phyloP scores from a whole-genome alignment of 805 yeast species.

The Candida pseudoglaebosa region DNA sequence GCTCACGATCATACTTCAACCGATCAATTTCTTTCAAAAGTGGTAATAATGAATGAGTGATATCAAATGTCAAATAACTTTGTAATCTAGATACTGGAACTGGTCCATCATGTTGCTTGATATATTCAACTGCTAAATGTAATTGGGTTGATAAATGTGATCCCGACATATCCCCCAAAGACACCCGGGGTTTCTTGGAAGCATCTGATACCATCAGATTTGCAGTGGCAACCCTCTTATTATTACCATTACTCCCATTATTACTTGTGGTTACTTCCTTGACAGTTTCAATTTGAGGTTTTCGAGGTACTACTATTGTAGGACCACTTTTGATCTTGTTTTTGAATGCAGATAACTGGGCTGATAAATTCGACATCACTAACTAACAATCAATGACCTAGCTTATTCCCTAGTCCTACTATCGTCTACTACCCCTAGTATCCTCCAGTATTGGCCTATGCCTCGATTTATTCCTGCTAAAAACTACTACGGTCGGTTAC shows the following conservation, averaged over 20 bases:
- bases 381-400: too few relatives aligned
- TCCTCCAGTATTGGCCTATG: too few relatives aligned
- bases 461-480: too few relatives aligned
- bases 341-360: conserved; percentile 44
- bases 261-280: too few relatives aligned
- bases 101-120: conserved; percentile 69
- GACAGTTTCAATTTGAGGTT: conserved; percentile 19
- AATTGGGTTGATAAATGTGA: conserved; percentile 82
- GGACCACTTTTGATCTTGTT: conserved; percentile 44
- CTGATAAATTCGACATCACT: conserved; percentile 37
- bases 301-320: conserved; percentile 32
- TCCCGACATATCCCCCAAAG: conserved; percentile 31
- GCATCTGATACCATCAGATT: conserved; percentile 29
- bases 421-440: too few relatives aligned
- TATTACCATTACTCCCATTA: too few relatives aligned
- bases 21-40: conserved; percentile 73
- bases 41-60: conserved; percentile 62
- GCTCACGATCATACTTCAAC: conserved; percentile 60
- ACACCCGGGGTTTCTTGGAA: conserved; percentile 30
- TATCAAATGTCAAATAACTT: conserved; percentile 59
- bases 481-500: too few relatives aligned
- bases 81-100: conserved; percentile 63
- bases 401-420: too few relatives aligned
- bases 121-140: conserved; percentile 86
- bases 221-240: conserved; percentile 12